A percentile compares a stretch with the other conserved stretches of the same genome.
Conservation (phyloP, 2,329 filamentous ascomycete species). For the Byssochlamys sp. region DNA sequence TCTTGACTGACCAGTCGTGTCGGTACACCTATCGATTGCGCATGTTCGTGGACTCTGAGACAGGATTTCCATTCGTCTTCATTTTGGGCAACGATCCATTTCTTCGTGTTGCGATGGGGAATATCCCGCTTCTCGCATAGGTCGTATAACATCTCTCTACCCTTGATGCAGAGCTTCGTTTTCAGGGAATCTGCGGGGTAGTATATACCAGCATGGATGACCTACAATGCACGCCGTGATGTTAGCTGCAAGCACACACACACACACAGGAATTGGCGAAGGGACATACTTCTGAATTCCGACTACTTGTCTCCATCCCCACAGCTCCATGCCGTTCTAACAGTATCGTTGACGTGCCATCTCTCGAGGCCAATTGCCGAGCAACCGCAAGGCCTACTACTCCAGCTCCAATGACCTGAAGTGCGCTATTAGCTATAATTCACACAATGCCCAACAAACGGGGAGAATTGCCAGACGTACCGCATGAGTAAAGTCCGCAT, state of each 20-base stretch:
- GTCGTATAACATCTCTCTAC: slow-evolving; percentile 66
- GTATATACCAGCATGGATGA: slow-evolving; percentile 92
- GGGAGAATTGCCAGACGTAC: slow-evolving; percentile 20
- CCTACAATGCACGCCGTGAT: slow-evolving; percentile 35
- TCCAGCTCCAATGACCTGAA: slow-evolving; percentile 55
- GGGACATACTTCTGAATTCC: slow-evolving; percentile 66
- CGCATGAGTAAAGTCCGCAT: slow-evolving; percentile 55
- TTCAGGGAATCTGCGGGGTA: slow-evolving; percentile 71
- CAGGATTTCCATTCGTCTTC: slow-evolving; percentile 55
- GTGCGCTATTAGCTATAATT: neutral
- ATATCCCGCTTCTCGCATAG: slow-evolving; percentile 62
- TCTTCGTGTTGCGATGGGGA: slow-evolving; percentile 65
- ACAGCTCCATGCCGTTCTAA: slow-evolving; percentile 68
- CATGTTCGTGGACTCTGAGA: slow-evolving; percentile 44
- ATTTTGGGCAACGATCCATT: slow-evolving; percentile 91
- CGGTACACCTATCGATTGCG: slow-evolving; percentile 52
- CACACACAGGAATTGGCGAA: neutral
- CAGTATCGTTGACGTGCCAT: slow-evolving; percentile 59
- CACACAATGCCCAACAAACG: neutral
- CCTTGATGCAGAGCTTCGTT: slow-evolving; percentile 68
- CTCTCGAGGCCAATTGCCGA: slow-evolving; percentile 55
- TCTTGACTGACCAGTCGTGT: slow-evolving; percentile 57
- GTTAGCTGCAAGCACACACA: neutral
- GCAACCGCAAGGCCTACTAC: slow-evolving; percentile 75
- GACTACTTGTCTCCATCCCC: slow-evolving; percentile 77